Conservation (phyloP, 1,284 basidiomycete species). For the Peniophora sp. region DNA sequence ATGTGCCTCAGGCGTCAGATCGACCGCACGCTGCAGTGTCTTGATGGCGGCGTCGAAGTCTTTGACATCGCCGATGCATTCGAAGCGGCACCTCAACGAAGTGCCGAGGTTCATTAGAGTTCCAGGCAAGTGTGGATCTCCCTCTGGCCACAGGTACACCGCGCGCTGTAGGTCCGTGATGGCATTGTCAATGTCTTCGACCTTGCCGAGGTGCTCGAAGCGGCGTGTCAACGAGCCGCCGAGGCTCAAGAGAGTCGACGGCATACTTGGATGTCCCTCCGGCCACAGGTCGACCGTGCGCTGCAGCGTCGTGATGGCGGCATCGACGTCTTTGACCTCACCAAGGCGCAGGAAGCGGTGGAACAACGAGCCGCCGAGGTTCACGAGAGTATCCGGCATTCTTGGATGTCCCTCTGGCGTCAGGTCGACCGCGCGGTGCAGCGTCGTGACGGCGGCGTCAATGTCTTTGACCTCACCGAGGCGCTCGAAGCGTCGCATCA, state of each 20-base stretch:
- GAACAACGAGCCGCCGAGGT: background rate
- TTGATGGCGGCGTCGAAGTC: background rate
- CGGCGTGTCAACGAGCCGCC: background rate
- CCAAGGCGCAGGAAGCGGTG: background rate
- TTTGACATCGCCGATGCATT: background rate
- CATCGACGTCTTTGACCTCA: background rate
- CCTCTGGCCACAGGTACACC: background rate
- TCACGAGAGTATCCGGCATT: background rate
- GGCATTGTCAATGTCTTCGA: background rate
- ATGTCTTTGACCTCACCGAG: background rate
- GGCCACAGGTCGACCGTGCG: background rate
- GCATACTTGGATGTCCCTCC: background rate
- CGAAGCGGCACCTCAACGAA: background rate
- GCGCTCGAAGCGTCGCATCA: background rate
- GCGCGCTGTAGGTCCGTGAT: background rate
- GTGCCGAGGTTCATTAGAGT: background rate
- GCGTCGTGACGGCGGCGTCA: background rate
- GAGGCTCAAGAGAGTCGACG: no score
- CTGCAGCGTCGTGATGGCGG: background rate
- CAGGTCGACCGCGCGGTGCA: background rate
- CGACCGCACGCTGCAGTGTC: no score
- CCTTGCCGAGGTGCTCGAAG: background rate
- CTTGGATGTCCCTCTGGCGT: background rate
- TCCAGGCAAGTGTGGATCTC: background rate
- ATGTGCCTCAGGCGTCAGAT: no score